Evolutionary conservation across 75 land plant genomes (phyloP).

Genomic region (Cupressus sempervirens): DNA sequence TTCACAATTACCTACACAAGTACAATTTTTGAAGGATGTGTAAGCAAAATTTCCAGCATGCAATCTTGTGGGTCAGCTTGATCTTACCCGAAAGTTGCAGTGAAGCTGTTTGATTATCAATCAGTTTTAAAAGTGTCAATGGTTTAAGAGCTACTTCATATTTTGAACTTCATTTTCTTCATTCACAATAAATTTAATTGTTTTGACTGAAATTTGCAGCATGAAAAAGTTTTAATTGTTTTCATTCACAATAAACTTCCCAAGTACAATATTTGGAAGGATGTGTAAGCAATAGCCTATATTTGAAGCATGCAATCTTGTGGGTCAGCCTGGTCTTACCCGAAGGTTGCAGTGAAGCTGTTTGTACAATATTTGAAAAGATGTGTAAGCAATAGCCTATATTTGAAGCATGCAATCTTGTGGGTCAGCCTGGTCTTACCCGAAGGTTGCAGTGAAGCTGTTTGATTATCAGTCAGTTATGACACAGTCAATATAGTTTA

Average conservation of each 20-base stretch:
- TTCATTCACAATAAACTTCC: background rate
- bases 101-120: constrained; percentile 4
- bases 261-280: background rate
- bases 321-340: background rate
- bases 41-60: background rate
- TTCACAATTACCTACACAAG: background rate
- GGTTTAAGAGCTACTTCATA: background rate
- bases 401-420: background rate
- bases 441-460: background rate
- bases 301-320: background rate
- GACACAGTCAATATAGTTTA: background rate
- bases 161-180: too few species aligned
- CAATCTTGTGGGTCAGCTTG: background rate
- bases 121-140: background rate
- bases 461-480: background rate
- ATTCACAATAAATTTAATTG: too few species aligned
- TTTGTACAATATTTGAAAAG: background rate
- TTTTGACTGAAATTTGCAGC: too few species aligned
- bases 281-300: constrained; percentile 1
- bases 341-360: background rate
- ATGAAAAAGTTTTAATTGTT: too few species aligned
- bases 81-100: background rate
- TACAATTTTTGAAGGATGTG: constrained; percentile 1
- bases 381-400: constrained; percentile 1
- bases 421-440: background rate